phyloP scores from a whole-genome alignment of 768 basidiomycete genomes.

The Tricholomella constricta region DNA sequence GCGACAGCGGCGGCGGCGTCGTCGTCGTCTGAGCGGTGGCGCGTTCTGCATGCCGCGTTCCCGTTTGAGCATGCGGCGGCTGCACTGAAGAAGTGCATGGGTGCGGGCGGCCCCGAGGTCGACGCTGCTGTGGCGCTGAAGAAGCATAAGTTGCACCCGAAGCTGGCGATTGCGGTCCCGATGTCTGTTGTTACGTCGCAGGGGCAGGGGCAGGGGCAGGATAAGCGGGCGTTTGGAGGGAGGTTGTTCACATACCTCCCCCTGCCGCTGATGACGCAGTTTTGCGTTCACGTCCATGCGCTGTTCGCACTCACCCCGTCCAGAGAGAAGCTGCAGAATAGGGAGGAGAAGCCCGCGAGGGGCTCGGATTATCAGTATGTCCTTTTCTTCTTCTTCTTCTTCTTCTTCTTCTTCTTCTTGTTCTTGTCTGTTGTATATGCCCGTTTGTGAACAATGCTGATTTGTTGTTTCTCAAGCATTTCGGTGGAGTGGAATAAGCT shows the following conservation, averaged over 20 bases:
- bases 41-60: slow-evolving; percentile 33
- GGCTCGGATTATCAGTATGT: slow-evolving; percentile 45
- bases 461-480: slow-evolving; percentile 33
- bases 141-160: slow-evolving; percentile 43
- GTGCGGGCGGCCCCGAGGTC: too few relatives aligned
- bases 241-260: slow-evolving; percentile 55
- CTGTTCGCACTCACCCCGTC: slow-evolving; percentile 48
- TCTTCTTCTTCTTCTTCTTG: too few relatives aligned
- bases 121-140: slow-evolving; percentile 26
- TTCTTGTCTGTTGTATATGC: too few relatives aligned
- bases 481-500: slow-evolving; percentile 50
- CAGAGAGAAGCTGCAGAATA: slow-evolving; percentile 46
- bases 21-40: slow-evolving; percentile 40
- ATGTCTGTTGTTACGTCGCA: slow-evolving; percentile 22
- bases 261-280: too few relatives aligned
- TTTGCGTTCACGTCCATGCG: slow-evolving; percentile 47
- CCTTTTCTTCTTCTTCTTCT: neutral
- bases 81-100: slow-evolving; percentile 26
- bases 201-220: too few relatives aligned
- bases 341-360: slow-evolving; percentile 36
- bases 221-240: slow-evolving; percentile 28
- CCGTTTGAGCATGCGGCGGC: slow-evolving; percentile 24
- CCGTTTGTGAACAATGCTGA: too few relatives aligned
- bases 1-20: too few relatives aligned
- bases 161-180: slow-evolving; percentile 39